Percentiles rank a stretch among this genome's conserved stretches.
Conservation (phyloP, 345 rosid genomes). For the Geranium rotundifolium region DNA sequence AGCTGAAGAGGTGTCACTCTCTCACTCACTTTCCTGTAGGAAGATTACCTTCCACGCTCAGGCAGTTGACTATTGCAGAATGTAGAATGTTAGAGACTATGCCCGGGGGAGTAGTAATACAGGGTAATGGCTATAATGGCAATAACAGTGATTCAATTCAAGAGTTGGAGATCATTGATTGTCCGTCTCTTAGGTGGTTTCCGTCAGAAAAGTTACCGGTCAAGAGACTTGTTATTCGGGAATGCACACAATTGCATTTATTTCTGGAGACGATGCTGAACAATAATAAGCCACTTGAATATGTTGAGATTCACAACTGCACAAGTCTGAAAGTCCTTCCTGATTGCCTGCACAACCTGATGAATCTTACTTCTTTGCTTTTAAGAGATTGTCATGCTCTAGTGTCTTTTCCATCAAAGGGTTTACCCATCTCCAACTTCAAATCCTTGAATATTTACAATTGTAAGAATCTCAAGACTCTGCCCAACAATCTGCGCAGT, state of each 20-base stretch:
- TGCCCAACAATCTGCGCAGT: constrained; percentile 13
- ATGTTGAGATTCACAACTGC: constrained; percentile 1
- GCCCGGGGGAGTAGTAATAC: not conserved
- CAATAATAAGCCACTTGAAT: constrained; percentile 9
- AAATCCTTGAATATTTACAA: constrained; percentile 1
- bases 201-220: constrained; percentile 4
- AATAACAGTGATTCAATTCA: not conserved
- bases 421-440: constrained; percentile 9
- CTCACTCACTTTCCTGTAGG: constrained; percentile 1
- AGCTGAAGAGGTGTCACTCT: constrained; percentile 4
- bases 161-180: constrained; percentile 8
- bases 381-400: constrained; percentile 10
- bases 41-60: not conserved
- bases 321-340: not conserved
- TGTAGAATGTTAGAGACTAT: not conserved
- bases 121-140: not conserved
- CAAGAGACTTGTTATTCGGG: constrained; percentile 6
- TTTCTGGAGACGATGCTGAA: constrained; percentile 8
- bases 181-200: constrained; percentile 14
- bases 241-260: constrained; percentile 2
- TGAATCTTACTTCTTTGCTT: constrained; percentile 8
- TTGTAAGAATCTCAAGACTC: constrained; percentile 13
- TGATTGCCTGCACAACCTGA: constrained; percentile 2
- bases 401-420: constrained; percentile 11
- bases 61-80: not conserved